Evolutionary conservation across 2,329 filamentous ascomycete genomes (phyloP).

Genomic region (Balansia obtecta): DNA sequence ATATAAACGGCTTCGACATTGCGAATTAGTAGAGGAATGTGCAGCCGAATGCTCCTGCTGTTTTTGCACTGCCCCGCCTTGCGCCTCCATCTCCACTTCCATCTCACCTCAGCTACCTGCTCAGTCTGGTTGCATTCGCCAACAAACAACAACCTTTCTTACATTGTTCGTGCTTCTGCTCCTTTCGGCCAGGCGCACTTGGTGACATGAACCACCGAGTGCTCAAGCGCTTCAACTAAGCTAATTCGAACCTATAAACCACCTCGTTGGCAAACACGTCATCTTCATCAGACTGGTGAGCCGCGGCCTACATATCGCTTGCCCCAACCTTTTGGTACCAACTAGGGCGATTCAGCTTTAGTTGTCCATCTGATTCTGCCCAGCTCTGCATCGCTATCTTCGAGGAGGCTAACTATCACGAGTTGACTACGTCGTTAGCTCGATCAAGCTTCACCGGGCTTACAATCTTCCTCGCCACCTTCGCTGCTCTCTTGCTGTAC

Average conservation of each 20-base stretch:
- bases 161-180: too few species aligned
- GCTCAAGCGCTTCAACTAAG: too few species aligned
- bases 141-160: too few species aligned
- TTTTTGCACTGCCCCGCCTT: too few species aligned
- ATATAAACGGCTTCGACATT: too few species aligned
- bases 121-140: too few species aligned
- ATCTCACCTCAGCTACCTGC: too few species aligned
- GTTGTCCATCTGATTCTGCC: not conserved
- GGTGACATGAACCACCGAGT: too few species aligned
- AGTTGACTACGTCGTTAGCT: not conserved
- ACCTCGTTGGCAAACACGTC: not conserved
- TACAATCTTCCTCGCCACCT: not conserved
- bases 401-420: not conserved
- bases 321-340: not conserved
- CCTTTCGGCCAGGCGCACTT: too few species aligned
- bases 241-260: not conserved
- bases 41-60: too few species aligned
- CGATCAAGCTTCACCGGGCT: not conserved
- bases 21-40: too few species aligned
- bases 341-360: not conserved
- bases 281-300: slow-evolving; percentile 1
- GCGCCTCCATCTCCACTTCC: too few species aligned
- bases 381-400: not conserved
- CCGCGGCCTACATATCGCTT: not conserved
- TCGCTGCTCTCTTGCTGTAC: not conserved